Percentiles rank a stretch among this genome's conserved stretches.
Conservation (phyloP, 768 basidiomycete genomes). For the Boletus vinaceobasis region DNA sequence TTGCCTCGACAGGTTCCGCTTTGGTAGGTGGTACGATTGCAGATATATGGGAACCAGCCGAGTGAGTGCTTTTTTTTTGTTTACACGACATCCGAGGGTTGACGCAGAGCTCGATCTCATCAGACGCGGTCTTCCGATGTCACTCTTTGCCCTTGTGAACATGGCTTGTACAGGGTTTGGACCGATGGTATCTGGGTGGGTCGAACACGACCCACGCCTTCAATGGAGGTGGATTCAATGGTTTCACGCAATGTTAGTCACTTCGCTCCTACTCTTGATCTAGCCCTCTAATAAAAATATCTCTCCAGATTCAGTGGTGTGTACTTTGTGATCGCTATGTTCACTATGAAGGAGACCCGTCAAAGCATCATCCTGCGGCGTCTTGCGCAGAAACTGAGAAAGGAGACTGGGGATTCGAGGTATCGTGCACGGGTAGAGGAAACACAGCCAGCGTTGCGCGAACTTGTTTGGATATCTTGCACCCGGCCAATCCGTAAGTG, state of each 20-base stretch:
- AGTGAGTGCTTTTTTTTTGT: conserved; percentile 40
- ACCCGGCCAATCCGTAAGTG: conserved; percentile 67
- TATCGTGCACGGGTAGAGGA: conserved; percentile 65
- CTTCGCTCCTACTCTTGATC: not conserved
- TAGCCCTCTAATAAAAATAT: not conserved
- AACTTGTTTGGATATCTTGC: conserved; percentile 64
- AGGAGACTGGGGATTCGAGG: conserved; percentile 59
- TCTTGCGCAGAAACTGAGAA: conserved; percentile 58
- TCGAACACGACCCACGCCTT: conserved; percentile 55
- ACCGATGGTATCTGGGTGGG: conserved; percentile 61
- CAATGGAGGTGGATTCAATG: conserved; percentile 84
- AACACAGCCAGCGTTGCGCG: conserved; percentile 49
- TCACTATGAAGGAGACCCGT: conserved; percentile 70
- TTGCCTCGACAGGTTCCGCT: conserved; percentile 62
- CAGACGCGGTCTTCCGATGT: conserved; percentile 74
- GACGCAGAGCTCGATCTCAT: not conserved
- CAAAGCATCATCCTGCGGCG: conserved; percentile 63
- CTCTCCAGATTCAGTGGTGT: conserved; percentile 45
- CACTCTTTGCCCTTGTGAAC: conserved; percentile 60
- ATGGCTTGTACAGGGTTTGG: conserved; percentile 63
- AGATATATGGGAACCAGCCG: conserved; percentile 60
- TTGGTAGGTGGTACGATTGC: conserved; percentile 71
- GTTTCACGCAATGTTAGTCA: conserved; percentile 62
- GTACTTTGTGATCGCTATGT: conserved; percentile 47
- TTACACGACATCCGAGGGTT: not conserved